phyloP scores from a whole-genome alignment of 1,139 yeast genomes.

The Pichia sp. region DNA sequence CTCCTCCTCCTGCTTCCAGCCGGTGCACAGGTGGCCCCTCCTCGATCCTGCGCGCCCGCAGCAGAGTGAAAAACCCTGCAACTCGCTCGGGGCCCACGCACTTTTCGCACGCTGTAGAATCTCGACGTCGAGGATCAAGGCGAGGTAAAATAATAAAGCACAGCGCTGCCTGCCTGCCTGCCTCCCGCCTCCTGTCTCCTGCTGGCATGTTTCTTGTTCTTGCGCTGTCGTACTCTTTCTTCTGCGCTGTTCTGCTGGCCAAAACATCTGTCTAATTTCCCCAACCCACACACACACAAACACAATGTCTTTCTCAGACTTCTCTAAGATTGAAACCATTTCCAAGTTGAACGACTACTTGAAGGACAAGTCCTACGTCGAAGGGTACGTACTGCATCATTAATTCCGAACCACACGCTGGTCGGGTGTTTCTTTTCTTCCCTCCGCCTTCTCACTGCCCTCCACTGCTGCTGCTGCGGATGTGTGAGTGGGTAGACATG shows the following conservation, averaged over 20 bases:
- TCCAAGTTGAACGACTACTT: conserved; percentile 81
- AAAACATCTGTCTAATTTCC: conserved; percentile 4
- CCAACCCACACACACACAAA: conserved; percentile 4
- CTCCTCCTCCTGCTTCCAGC: not conserved
- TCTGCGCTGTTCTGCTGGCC: not conserved
- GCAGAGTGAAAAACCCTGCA: not conserved
- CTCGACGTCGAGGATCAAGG: not conserved
- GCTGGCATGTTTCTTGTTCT: not conserved
- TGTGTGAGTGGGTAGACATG: not conserved
- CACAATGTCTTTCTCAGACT: conserved; percentile 70
- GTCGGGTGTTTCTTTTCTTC: not conserved
- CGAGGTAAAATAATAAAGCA: not conserved
- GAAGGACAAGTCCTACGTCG: conserved; percentile 88
- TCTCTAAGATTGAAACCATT: conserved; percentile 77
- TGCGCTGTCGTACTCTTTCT: not conserved
- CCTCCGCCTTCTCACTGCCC: not conserved
- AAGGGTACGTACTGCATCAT: conserved; percentile 63
- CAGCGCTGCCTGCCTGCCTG: not conserved
- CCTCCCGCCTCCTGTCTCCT: not conserved
- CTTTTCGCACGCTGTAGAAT: not conserved
- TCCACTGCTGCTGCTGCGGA: not conserved
- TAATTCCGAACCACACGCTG: not conserved
- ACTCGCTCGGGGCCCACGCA: not conserved
- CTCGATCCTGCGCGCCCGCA: not conserved
- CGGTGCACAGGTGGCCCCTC: not conserved